Evolutionary conservation across 306 rosid species (phyloP).

Genomic region (Oxytropis ochrocephala): DNA sequence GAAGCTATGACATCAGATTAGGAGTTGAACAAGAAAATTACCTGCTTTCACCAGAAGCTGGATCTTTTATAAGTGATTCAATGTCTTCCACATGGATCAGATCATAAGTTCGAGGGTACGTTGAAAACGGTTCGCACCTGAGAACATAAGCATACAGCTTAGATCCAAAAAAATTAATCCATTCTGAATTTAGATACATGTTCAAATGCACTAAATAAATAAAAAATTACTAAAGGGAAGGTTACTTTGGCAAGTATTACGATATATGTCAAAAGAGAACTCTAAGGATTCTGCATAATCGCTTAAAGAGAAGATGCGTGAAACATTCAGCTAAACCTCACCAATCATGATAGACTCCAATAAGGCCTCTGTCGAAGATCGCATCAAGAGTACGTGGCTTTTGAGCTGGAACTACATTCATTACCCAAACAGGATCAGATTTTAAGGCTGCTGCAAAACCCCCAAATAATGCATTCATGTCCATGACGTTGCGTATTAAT

Average conservation of each 20-base stretch:
- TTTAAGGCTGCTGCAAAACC: constrained; percentile 88
- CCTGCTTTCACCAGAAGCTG: constrained; percentile 67
- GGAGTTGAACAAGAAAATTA: constrained; percentile 22
- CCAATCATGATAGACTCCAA: constrained; percentile 95
- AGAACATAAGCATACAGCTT: constrained; percentile 27
- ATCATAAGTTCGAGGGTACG: constrained; percentile 91
- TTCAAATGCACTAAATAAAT: not conserved
- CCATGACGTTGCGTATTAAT: constrained; percentile 82
- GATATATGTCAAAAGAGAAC: not conserved
- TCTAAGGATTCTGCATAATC: not conserved
- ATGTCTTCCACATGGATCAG: constrained; percentile 73
- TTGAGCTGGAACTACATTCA: constrained; percentile 86
- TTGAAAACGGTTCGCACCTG: constrained; percentile 99
- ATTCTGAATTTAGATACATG: not conserved
- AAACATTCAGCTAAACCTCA: constrained; percentile 31
- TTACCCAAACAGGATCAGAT: constrained; percentile 91
- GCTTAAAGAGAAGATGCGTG: not conserved
- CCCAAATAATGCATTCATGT: constrained; percentile 93
- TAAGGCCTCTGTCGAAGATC: constrained; percentile 81
- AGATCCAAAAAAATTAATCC: constrained; percentile 17
- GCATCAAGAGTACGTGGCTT: constrained; percentile 64
- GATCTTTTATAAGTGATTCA: constrained; percentile 67
- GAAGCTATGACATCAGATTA: not conserved
- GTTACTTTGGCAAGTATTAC: not conserved
- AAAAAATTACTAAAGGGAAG: not conserved